Conservation (phyloP, 148 eudicot genomes). For the Camellia lanceoleosa region DNA sequence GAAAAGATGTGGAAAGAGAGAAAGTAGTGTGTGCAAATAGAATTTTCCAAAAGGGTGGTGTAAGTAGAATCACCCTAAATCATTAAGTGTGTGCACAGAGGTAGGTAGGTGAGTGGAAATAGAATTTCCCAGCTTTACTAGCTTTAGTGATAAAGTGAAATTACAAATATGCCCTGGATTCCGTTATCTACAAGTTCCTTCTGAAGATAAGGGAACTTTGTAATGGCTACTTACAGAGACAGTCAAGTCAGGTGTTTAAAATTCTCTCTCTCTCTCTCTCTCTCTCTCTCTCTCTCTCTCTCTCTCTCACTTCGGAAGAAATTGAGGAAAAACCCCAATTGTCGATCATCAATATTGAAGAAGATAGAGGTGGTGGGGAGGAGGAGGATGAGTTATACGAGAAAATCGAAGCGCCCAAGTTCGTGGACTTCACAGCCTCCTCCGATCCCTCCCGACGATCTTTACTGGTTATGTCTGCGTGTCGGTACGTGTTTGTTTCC, state of each 20-base stretch:
- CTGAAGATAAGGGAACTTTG: neutral
- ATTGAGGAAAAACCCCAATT: neutral
- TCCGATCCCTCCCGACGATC: conserved; percentile 71
- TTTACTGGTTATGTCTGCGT: conserved; percentile 74
- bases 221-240: conserved; percentile 8
- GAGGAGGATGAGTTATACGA: conserved; percentile 70
- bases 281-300: too few relatives aligned
- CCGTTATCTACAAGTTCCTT: neutral
- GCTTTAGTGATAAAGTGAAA: neutral
- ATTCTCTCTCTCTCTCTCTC: conserved; percentile 1
- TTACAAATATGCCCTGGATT: conserved; percentile 10
- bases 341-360: too few relatives aligned
- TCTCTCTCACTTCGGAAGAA: too few relatives aligned
- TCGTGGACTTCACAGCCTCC: conserved; percentile 57
- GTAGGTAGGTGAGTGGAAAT: too few relatives aligned
- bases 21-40: too few relatives aligned
- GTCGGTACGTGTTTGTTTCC: conserved; percentile 7
- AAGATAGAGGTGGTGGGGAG: conserved; percentile 44
- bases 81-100: too few relatives aligned
- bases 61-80: too few relatives aligned
- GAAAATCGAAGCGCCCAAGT: conserved; percentile 84
- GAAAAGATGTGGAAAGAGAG: too few relatives aligned
- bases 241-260: neutral
- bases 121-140: too few relatives aligned
- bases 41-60: too few relatives aligned